Conservation (phyloP, 257 asterid species). For the Solanum bukasovii region DNA sequence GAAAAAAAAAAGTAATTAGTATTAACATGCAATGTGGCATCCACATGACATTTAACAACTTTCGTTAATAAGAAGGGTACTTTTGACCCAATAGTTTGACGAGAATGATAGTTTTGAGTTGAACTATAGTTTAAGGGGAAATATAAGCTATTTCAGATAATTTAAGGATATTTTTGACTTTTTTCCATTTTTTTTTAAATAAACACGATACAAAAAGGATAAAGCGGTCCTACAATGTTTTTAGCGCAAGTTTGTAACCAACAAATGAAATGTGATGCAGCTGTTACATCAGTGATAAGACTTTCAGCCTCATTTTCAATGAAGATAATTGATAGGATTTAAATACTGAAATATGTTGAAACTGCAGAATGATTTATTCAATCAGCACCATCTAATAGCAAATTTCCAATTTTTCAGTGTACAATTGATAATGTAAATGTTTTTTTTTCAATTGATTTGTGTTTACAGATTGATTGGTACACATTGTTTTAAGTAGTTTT, state of each 20-base stretch:
- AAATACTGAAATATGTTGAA: not conserved
- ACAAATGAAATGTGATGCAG: not conserved
- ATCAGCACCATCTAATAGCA: not conserved
- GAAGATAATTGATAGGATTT: not conserved
- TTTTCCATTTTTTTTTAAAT: not conserved
- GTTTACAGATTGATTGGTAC: not conserved
- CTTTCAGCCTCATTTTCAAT: not conserved
- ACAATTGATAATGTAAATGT: not conserved
- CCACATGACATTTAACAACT: too few relatives aligned
- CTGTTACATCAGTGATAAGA: not conserved
- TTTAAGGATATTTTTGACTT: fast-evolving
- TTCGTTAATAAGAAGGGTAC: too few relatives aligned
- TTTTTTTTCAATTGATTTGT: not conserved
- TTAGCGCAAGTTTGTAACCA: not conserved
- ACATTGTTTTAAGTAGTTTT: not conserved
- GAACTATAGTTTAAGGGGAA: too few relatives aligned
- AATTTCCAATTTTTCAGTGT: not conserved
- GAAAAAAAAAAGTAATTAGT: too few relatives aligned
- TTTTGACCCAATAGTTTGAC: too few relatives aligned
- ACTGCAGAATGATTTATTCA: not conserved
- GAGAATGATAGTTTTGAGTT: fast-evolving
- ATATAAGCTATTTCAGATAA: too few relatives aligned
- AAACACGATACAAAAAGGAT: not conserved
- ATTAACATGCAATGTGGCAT: too few relatives aligned
- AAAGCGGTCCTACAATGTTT: not conserved